These are phyloP conservation scores for Solanum gandarillasii DNA, from an alignment of 257 asterid genomes.

Conservation along the genomic window DNA sequence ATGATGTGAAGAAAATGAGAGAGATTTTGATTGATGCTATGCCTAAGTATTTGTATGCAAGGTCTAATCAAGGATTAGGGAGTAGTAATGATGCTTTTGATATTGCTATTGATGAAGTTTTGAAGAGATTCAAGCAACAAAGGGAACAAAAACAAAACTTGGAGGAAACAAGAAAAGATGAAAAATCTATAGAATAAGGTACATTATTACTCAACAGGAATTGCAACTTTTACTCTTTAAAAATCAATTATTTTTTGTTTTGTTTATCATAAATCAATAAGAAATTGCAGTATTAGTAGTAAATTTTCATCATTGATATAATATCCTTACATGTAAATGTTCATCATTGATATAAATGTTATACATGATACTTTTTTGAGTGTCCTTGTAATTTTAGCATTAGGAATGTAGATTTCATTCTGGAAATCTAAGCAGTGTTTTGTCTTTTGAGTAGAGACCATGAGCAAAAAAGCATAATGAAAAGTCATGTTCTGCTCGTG, in stretches of 20 bases:
- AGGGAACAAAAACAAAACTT: neutral
- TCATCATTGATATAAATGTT: neutral
- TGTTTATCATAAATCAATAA: neutral
- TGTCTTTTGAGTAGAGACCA: neutral
- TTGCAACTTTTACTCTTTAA: neutral
- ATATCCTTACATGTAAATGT: neutral
- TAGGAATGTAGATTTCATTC: neutral
- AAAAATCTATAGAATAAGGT: neutral
- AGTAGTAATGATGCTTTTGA: conserved; percentile 17
- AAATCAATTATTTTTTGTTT: neutral
- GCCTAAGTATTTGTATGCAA: conserved; percentile 21
- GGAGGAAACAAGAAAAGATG: neutral
- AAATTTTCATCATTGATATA: neutral
- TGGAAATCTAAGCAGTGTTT: neutral
- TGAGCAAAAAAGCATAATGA: neutral
- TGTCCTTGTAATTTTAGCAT: neutral
- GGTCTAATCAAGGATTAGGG: conserved; percentile 11
- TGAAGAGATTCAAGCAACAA: conserved; percentile 11
- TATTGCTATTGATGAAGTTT: conserved; percentile 14
- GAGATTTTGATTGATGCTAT: conserved; percentile 18
- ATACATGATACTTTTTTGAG: neutral
- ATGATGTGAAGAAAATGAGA: conserved; percentile 27
- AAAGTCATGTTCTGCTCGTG: neutral
- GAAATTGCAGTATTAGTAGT: neutral
- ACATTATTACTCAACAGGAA: neutral